Percentiles rank a stretch among this genome's conserved stretches.
Evolutionary conservation across 1,139 yeast species (phyloP).

Genomic region (Nakaseomyces uthaithaninus): DNA sequence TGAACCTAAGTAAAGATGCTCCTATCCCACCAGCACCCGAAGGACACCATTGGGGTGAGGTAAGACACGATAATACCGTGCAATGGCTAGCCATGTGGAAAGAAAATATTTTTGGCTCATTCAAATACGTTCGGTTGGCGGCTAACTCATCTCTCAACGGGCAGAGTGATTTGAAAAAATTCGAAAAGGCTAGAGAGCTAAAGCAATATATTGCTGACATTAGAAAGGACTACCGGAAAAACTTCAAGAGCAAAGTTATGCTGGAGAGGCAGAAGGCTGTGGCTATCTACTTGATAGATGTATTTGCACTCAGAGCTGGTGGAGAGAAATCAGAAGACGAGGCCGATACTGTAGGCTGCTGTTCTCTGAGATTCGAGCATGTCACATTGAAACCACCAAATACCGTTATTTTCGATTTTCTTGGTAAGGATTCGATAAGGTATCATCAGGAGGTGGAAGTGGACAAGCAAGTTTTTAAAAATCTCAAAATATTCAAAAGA

Average conservation of each 20-base stretch:
- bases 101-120: conserved; percentile 77
- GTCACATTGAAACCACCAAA: conserved; percentile 79
- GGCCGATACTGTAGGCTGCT: conserved; percentile 97
- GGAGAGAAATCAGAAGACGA: conserved; percentile 97
- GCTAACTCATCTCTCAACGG: conserved; percentile 90
- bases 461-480: conserved; percentile 81
- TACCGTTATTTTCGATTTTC: conserved; percentile 85
- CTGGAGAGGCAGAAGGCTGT: conserved; percentile 87
- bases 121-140: conserved; percentile 85
- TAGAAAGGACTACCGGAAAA: conserved; percentile 63
- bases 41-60: conserved; percentile 88
- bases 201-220: conserved; percentile 64
- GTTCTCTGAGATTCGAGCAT: conserved; percentile 87
- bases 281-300: conserved; percentile 86
- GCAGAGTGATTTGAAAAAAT: conserved; percentile 81
- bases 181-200: conserved; percentile 84
- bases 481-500: conserved; percentile 77
- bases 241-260: conserved; percentile 71
- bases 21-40: conserved; percentile 74
- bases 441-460: conserved; percentile 90
- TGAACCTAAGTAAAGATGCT: conserved; percentile 69
- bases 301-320: conserved; percentile 93
- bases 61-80: conserved; percentile 81
- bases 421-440: conserved; percentile 93
- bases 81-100: conserved; percentile 98